Evolutionary conservation across 768 basidiomycete genomes (phyloP), one percentile per base, ranked within the genome.

Genomic region (Coprinopsis sp.): DNA sequence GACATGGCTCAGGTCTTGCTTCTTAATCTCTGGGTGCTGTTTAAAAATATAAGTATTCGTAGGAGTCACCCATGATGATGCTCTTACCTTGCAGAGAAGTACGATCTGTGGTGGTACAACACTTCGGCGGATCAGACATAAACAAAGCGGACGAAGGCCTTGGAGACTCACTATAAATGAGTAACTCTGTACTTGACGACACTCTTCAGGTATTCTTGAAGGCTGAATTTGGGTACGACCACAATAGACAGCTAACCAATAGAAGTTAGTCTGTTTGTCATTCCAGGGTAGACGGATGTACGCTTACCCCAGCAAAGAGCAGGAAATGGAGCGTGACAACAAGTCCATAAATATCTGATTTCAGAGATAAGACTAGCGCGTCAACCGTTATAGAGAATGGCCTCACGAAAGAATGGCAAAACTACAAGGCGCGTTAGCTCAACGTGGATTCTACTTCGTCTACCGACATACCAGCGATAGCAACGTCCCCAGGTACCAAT

Each of bases 71-170:
- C n/a, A 8, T 31, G 30, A 8, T 31, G 30, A 31, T 31, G 30
- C n/a, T 45, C 52, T 38, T 54, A 79, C 82, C 68, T 85, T 85
- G 70, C 78, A 79, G n/a, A 85, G 60, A 13, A 83, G 64, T 8
- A 85, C 76, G 5, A 81, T 71, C 46, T 83, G 79, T 14, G 83
- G 83, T 14, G 83, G 83, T 27, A 84, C 82, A 18, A 84, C 59
- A 47, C 81, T 5, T 19, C 21, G 16, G 7, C 28, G 37, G 11
- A 13, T 37, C 24, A 37, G 44, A 18, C 19, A n/a, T 12, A 14
- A 5, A n/a, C 22, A 28, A 21, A 22, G 21, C 21, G 10, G 27
- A 18, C n/a, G 16, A 24, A 14, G 11, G 12, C n/a, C 18, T n/a
- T 21, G 18, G 25, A n/a, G 10, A 58, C 73, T 49, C 55, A 82